Base-by-base conservation (phyloP, 768 basidiomycete species). In the Asterophora lycoperdoides region DNA sequence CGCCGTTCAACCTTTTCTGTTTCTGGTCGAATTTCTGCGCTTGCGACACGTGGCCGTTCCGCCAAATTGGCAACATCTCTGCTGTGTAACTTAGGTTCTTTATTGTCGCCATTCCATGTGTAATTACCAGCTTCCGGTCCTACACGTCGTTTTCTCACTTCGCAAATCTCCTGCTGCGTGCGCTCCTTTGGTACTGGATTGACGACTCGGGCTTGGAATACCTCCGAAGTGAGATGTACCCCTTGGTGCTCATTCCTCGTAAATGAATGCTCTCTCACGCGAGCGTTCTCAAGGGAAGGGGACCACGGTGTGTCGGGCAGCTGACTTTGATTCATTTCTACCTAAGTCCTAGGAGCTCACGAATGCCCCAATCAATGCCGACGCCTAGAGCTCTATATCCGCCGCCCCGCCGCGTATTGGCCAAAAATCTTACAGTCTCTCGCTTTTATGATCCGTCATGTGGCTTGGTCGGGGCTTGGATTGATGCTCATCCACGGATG, bases 21-120 rank as follows among this genome's bases (percentile, higher is more conserved):
- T 40, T 20, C 39, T 36, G 35, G n/a, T 15, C 11, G n/a, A 35
- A 26, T 8, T 47, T 13, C 17, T 29, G 30, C 39, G 39, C 39
- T 41, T 14, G 23, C 46, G 46, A 35, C 37, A 23, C 34, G 28
- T 41, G 46, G 46, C 44, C 30, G 23, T 29, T 35, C n/a, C n/a
- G n/a, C n/a, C n/a, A n/a, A n/a, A n/a, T n/a, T n/a, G n/a, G 8
- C 40, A n/a, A 14, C 46, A 36, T 23, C 23, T n/a, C n/a, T 15
- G 41, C 45, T 28, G 26, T 36, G 40, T 36, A 17, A 46, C 17
- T 15, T 46, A 29, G 30, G 37, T 38, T 38, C 33, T 37, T 23
- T 23, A 23, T 23, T 23, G 3, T 23, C 23, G 23, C 23, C n/a
- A n/a, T n/a, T n/a, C 5, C 29, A 5, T 29, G 29, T 5, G 5